Evolutionary conservation across 2,329 filamentous ascomycete genomes (phyloP).

Genomic region (Fusarium fujikuroi): DNA sequence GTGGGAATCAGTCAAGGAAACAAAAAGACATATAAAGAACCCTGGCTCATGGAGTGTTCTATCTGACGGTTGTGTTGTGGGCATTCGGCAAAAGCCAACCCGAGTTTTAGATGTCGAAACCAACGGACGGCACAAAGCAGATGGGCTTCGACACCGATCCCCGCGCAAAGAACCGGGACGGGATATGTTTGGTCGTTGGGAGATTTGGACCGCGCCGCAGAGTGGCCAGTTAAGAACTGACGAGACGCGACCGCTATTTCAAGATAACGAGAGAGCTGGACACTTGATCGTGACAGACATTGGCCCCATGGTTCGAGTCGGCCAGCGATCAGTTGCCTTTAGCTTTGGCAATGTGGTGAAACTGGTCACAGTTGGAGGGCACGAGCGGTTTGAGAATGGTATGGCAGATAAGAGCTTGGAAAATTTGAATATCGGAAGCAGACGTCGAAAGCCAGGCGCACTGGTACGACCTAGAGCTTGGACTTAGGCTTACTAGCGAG

Average conservation of each 20-base stretch:
- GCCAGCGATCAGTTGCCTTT: slow-evolving; percentile 73
- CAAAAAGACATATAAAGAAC: slow-evolving; percentile 65
- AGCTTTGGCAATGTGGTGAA: slow-evolving; percentile 80
- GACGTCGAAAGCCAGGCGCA: slow-evolving; percentile 52
- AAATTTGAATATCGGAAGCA: slow-evolving; percentile 50
- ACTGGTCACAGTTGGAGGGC: slow-evolving; percentile 70
- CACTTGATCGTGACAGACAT: slow-evolving; percentile 72
- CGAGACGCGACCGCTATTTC: slow-evolving; percentile 59
- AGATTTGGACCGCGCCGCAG: slow-evolving; percentile 64
- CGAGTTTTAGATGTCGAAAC: slow-evolving; percentile 16
- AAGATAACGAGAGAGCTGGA: slow-evolving; percentile 54
- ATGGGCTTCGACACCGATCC: slow-evolving; percentile 47
- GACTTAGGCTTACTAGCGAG: slow-evolving; percentile 27
- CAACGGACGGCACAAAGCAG: slow-evolving; percentile 26
- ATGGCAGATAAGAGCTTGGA: slow-evolving; percentile 46
- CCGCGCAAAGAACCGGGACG: slow-evolving; percentile 39
- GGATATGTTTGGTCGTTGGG: slow-evolving; percentile 56
- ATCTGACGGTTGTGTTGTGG: slow-evolving; percentile 69
- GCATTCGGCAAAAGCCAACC: slow-evolving; percentile 63
- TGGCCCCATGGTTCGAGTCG: slow-evolving; percentile 72
- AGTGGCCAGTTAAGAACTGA: slow-evolving; percentile 56
- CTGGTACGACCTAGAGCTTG: slow-evolving; percentile 37
- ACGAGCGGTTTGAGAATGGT: slow-evolving; percentile 68
- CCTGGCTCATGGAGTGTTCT: slow-evolving; percentile 74
- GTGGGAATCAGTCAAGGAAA: slow-evolving; percentile 63